phyloP scores from a whole-genome alignment of 1,284 basidiomycete genomes.

The Trametes polyzona region DNA sequence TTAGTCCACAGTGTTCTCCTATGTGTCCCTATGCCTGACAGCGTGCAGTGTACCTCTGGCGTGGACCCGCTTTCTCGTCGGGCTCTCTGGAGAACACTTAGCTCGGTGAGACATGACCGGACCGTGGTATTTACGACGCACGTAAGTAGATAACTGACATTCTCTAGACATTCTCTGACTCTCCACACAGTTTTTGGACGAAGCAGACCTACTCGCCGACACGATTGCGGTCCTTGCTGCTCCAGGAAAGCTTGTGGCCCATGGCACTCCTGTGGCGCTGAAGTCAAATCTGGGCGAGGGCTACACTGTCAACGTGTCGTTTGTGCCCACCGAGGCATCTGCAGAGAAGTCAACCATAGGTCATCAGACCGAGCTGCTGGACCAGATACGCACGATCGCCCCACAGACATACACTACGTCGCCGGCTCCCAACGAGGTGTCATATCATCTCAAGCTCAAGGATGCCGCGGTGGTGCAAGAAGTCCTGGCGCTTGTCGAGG shows the following conservation, averaged over 20 bases:
- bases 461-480: constrained; percentile 55
- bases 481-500: constrained; percentile 60
- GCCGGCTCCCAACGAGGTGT: constrained; percentile 44
- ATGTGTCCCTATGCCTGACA: too few relatives aligned
- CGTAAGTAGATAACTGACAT: constrained; percentile 39
- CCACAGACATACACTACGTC: constrained; percentile 48
- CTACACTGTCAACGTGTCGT: constrained; percentile 63
- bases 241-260: constrained; percentile 75
- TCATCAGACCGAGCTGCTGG: constrained; percentile 43
- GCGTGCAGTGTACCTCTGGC: constrained; percentile 67
- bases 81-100: constrained; percentile 77
- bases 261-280: constrained; percentile 72
- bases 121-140: constrained; percentile 75
- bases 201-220: constrained; percentile 80
- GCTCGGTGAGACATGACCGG: constrained; percentile 64
- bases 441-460: constrained; percentile 62
- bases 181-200: constrained; percentile 66
- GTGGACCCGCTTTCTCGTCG: constrained; percentile 80
- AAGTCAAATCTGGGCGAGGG: constrained; percentile 77
- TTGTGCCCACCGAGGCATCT: constrained; percentile 32
- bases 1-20: too few relatives aligned
- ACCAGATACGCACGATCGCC: constrained; percentile 48
- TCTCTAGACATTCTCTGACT: constrained; percentile 5
- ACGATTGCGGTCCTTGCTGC: constrained; percentile 76
- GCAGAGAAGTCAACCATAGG: constrained; percentile 32